Percentiles rank a stretch among this genome's conserved stretches.
Evolutionary conservation across 2,329 filamentous ascomycete genomes (phyloP).

Genomic region (Cordyceps fumosorosea): DNA sequence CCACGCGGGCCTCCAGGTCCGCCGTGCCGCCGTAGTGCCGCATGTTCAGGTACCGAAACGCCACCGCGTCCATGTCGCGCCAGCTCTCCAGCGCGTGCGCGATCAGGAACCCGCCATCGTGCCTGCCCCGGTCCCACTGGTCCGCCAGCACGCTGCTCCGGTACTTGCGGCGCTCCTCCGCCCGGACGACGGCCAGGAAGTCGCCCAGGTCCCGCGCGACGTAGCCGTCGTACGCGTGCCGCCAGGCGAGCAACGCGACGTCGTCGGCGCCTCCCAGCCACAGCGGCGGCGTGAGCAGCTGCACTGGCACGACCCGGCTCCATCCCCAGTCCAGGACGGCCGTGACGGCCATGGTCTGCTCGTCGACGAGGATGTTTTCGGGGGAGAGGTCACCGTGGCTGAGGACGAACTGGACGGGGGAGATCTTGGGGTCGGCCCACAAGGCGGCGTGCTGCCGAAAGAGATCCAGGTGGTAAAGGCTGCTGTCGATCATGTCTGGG

Average conservation of each 20-base stretch:
- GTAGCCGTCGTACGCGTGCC: slow-evolving; percentile 7
- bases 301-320: slow-evolving; percentile 18
- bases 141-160: background rate
- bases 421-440: slow-evolving; percentile 12
- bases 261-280: slow-evolving; percentile 5
- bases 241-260: background rate
- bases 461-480: slow-evolving; percentile 19
- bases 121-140: slow-evolving; percentile 11
- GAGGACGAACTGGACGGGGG: slow-evolving; percentile 20
- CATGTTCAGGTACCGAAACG: slow-evolving; percentile 22
- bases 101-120: slow-evolving; percentile 9
- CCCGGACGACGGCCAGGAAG: background rate
- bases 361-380: slow-evolving; percentile 18
- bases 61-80: slow-evolving; percentile 10
- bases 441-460: slow-evolving; percentile 15
- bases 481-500: slow-evolving; percentile 17
- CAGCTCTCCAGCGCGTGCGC: slow-evolving; percentile 11
- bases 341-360: slow-evolving; percentile 12
- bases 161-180: background rate
- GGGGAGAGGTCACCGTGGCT: slow-evolving; percentile 20
- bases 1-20: background rate
- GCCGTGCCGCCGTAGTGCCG: slow-evolving; percentile 6
- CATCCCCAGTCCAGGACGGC: slow-evolving; percentile 19
- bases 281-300: slow-evolving; percentile 16
- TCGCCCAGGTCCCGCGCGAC: background rate